Percentiles rank a stretch among this genome's conserved stretches.
Conservation (phyloP, 108 stramenopile genomes). For the Licmophora abbreviata region DNA sequence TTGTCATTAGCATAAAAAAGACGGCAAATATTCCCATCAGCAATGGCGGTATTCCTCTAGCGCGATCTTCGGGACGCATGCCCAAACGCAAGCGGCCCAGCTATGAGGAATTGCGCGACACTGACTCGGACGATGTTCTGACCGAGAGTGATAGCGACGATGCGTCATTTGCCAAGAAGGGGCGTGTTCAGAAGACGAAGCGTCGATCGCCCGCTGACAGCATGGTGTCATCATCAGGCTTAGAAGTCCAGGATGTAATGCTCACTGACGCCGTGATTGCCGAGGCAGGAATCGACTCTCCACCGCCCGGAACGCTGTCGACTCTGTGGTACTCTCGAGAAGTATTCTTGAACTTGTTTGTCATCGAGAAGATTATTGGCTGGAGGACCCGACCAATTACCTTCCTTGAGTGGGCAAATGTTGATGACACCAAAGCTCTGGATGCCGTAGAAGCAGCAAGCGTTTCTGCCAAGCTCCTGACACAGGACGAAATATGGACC, state of each 20-base stretch:
- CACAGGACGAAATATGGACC: constrained; percentile 21
- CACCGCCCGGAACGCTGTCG: constrained; percentile 52
- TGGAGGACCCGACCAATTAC: constrained; percentile 61
- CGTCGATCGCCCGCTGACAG: neutral
- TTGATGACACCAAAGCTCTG: constrained; percentile 1
- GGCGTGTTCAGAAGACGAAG: constrained; percentile 8
- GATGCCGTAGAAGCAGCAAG: constrained; percentile 36
- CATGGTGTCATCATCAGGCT: neutral
- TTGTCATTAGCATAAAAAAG: constrained; percentile 29
- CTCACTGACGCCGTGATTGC: constrained; percentile 8
- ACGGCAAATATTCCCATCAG: constrained; percentile 15
- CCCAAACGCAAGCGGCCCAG: constrained; percentile 34
- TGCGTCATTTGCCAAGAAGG: neutral
- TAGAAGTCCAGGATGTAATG: neutral
- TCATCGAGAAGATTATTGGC: constrained; percentile 71
- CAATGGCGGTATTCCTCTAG: constrained; percentile 12
- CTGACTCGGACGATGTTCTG: constrained; percentile 52
- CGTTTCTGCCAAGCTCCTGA: constrained; percentile 36
- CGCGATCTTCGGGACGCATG: constrained; percentile 10
- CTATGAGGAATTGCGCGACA: constrained; percentile 49
- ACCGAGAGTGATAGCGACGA: constrained; percentile 18
- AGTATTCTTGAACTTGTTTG: constrained; percentile 59
- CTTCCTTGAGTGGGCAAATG: constrained; percentile 31
- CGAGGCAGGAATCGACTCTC: too few relatives aligned
- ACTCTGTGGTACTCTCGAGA: constrained; percentile 82